Percentiles rank a stretch among this genome's conserved stretches.
These are phyloP conservation scores for Coprinopsis strossmayeri DNA, from an alignment of 768 basidiomycete genomes.

Conservation along the genomic window DNA sequence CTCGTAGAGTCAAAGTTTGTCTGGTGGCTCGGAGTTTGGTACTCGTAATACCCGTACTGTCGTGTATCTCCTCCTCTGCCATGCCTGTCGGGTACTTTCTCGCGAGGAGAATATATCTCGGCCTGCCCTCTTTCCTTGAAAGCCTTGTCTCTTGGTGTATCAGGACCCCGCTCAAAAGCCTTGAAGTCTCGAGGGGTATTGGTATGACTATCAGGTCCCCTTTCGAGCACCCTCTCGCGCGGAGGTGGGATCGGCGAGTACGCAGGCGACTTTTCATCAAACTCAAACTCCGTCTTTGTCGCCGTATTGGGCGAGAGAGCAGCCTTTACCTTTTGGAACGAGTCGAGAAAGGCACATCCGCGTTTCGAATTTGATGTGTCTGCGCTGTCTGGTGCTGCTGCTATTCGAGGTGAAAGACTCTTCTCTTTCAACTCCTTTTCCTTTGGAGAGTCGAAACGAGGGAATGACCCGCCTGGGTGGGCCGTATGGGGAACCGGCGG, in stretches of 20 bases:
- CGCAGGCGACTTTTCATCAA: neutral
- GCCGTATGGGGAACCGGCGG: slow-evolving; percentile 9
- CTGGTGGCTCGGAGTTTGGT: slow-evolving; percentile 1
- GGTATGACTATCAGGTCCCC: too few species aligned
- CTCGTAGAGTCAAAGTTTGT: slow-evolving; percentile 5
- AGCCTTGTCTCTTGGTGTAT: too few species aligned
- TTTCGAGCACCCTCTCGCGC: neutral
- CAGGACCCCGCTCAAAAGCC: too few species aligned
- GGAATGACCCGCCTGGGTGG: slow-evolving; percentile 6
- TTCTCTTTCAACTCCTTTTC: too few species aligned
- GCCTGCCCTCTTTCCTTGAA: too few species aligned
- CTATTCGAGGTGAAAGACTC: neutral
- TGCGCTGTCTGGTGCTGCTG: neutral
- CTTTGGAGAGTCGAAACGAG: slow-evolving; percentile 2
- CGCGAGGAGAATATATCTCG: too few species aligned
- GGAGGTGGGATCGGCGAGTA: slow-evolving; percentile 4
- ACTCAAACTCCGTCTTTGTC: neutral
- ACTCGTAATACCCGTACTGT: slow-evolving; percentile 8
- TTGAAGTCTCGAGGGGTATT: too few species aligned
- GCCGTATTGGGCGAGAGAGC: neutral
- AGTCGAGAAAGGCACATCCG: slow-evolving; percentile 2
- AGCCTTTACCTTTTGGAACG: slow-evolving; percentile 7
- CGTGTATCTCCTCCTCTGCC: slow-evolving; percentile 1
- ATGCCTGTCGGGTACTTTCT: too few species aligned
- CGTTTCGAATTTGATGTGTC: neutral